Evolutionary conservation across 306 rosid genomes (phyloP).

Genomic region (Vigna nakashimae): DNA sequence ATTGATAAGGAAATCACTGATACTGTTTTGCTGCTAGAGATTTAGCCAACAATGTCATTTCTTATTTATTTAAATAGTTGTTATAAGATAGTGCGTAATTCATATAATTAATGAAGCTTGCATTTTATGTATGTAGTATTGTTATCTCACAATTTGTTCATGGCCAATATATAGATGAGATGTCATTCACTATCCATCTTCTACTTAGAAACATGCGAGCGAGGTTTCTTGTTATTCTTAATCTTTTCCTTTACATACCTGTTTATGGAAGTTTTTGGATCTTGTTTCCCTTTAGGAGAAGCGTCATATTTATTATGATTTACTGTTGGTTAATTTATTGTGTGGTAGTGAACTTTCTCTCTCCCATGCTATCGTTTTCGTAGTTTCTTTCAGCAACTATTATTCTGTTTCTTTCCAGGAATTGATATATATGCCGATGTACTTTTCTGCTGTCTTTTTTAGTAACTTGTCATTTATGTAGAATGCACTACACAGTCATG

Average conservation of each 20-base stretch:
- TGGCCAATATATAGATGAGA: neutral
- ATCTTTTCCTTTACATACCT: constrained; percentile 29
- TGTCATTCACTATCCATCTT: constrained; percentile 19
- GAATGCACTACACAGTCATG: constrained; percentile 21
- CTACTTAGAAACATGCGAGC: constrained; percentile 27
- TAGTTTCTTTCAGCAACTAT: constrained; percentile 16
- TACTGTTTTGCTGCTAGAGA: constrained; percentile 39
- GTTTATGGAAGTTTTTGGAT: constrained; percentile 20
- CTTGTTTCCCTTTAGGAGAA: constrained; percentile 7
- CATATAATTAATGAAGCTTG: constrained; percentile 21
- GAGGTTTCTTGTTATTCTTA: constrained; percentile 28
- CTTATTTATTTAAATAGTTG: constrained; percentile 1
- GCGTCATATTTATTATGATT: constrained; percentile 10
- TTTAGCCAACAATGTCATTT: constrained; percentile 34
- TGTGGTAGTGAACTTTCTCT: neutral
- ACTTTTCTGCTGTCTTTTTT: constrained; percentile 36
- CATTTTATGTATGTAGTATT: constrained; percentile 32
- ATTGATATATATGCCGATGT: constrained; percentile 37
- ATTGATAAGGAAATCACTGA: constrained; percentile 33
- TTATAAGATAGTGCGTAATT: constrained; percentile 25
- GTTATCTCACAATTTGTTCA: constrained; percentile 22
- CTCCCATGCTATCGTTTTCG: neutral
- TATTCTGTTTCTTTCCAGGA: constrained; percentile 37
- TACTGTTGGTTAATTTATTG: constrained; percentile 32
- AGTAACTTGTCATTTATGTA: constrained; percentile 32